Evolutionary conservation across 352 stramenopile species (phyloP).

Genomic region (Globisporangium spiculum): DNA sequence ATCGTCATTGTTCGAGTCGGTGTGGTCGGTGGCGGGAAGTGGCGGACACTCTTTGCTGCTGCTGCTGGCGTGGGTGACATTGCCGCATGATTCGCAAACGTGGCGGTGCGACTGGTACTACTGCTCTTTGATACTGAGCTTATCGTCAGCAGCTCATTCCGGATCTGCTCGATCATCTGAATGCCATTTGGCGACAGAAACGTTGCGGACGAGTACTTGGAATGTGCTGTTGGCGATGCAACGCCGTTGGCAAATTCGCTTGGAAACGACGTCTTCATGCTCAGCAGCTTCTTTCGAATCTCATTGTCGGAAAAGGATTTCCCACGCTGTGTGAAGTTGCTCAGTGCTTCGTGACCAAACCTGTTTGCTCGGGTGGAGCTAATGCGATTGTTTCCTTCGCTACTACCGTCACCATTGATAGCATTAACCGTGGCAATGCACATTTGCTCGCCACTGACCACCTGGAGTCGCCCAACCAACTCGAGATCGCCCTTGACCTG

Average conservation of each 20-base stretch:
- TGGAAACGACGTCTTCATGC: conserved; percentile 20
- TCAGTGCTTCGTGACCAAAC: conserved; percentile 7
- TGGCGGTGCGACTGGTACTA: conserved; percentile 14
- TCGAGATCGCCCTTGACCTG: conserved; percentile 63
- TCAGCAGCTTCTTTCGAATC: conserved; percentile 36
- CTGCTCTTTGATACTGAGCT: conserved; percentile 21
- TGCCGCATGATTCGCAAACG: conserved; percentile 12
- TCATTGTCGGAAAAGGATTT: conserved; percentile 9
- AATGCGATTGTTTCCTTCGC: conserved; percentile 10
- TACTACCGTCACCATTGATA: conserved; percentile 9
- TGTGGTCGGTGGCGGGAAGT: conserved; percentile 9
- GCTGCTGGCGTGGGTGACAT: background rate
- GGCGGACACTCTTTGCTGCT: background rate
- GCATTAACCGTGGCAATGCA: conserved; percentile 1
- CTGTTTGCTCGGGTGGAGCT: background rate
- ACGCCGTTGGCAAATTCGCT: background rate
- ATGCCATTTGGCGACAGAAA: conserved; percentile 39
- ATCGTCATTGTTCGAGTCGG: background rate
- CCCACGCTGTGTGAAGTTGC: background rate
- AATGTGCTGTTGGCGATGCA: background rate
- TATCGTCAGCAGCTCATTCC: conserved; percentile 32
- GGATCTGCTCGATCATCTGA: conserved; percentile 44
- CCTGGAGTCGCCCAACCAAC: conserved; percentile 52
- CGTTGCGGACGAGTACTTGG: background rate
- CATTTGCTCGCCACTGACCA: conserved; percentile 36